Evolutionary conservation across 2,329 filamentous ascomycete genomes (phyloP), one percentile per base, ranked within the genome.

Genomic region (Cladosporium velox): DNA sequence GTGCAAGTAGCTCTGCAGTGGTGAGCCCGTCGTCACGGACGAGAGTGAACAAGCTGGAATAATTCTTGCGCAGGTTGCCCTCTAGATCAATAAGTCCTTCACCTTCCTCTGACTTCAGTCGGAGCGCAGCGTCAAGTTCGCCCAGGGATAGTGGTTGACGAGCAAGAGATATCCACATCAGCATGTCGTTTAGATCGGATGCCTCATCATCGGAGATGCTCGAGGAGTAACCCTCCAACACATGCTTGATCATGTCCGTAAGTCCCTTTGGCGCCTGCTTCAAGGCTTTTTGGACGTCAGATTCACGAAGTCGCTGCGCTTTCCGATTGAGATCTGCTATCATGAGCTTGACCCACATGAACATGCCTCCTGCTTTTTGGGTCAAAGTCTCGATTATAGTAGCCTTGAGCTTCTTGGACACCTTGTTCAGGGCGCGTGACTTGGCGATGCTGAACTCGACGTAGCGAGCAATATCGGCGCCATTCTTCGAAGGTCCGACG

Each of bases 311-410:
- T 26, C 38, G 30, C 26, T 65, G 28, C 35, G 44, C 55, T 78
- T 76, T 65, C 83, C 79, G 35, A 80, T 67, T 49, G 64, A 84
- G 74, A 59, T 86, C 84, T 5, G 80, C 80, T 3, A 86, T 65
- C 82, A 84, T 84, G 54, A 84, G 79, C 65, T 83, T 80, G 57
- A 82, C 82, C 55, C 83, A 77, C 24, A 84, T 81, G 68, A 84
- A 84, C 21, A 84, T 77, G 0, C 82, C 82, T 24, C 82, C 79
- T 0, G 81, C 82, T 24, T 80, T 79, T 6, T 76, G 75, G 4
- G 76, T 62, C 75, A 84, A 77, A 8, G 76, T 77, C 2, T 78
- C 71, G 2, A 81, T 74, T 4, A 84, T 77, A 35, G 79, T 76
- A 15, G 77, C 26, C 15, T 67, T 65, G 26, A 71, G 34, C 41